Base-by-base conservation (phyloP, 305 asterid species). In the Rubia balearica region DNA sequence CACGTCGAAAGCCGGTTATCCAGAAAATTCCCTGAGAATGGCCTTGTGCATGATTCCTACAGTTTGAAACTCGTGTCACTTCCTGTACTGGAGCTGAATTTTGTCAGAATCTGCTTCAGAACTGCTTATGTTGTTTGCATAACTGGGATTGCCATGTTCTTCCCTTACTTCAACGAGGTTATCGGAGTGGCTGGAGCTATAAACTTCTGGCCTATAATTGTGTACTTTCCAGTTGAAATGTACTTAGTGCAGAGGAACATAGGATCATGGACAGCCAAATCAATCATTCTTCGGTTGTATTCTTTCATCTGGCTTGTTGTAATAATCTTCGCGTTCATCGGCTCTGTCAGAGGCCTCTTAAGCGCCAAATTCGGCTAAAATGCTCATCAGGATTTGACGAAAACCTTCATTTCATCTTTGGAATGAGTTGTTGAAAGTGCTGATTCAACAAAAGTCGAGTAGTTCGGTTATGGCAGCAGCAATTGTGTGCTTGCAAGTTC, bases 151-250 rank as follows among this genome's bases (percentile, higher is more conserved):
- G 86, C 90, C 0, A 72, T 84, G 33, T 17, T 83, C 0, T 89
- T 89, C 56, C 98, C 98, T 3, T 88, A 86, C 78, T 90, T 92
- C 49, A 90, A 92, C 80, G 82, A 92, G 73, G 87, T 90, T 13
- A 71, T 87, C 38, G 95, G 90, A 40, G 81, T 92, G 19, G 83
- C 94, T 0, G 98, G 96, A 67, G 84, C 96, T 2, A 49, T 92
- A 19, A 82, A 67, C 76, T 88, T 88, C 65, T 90, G 98, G 96
- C 98, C 98, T 2, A 30, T 85, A 1, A 78, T 83, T 2, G 81
- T 92, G 10, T 88, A 90, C 74, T 92, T 92, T 74, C 98, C 98
- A 0, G 86, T 83, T 69, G 96, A 91, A 82, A 91, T 89, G 96
- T 91, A 85, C 77, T 24, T 88, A 59, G 85, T 71, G 56, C 96